Base-by-base conservation (phyloP, 2,329 filamentous ascomycete genomes). In the Knufia petricola region DNA sequence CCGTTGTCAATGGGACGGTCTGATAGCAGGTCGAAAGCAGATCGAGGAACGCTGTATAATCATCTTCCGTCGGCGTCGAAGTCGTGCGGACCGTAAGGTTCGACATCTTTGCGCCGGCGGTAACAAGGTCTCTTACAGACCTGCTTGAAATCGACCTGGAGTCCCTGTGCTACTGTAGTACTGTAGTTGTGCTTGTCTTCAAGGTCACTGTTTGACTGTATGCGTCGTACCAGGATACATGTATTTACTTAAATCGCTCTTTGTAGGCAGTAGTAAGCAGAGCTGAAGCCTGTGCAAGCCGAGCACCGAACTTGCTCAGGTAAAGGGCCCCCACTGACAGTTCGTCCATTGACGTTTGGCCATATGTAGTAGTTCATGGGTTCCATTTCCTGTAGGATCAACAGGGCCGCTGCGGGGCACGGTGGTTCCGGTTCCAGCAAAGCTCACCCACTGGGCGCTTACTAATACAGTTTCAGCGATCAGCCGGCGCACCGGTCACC, bases 1-100 rank as follows among this genome's bases (percentile, higher is more conserved):
- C 56, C 6, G 56, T 58, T 20, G 56, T 58, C 20, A 58, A 46
- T 2, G 55, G 56, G 2, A 56, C 56, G 46, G 47, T 49, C 4
- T 53, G 48, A 46, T 55, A 57, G 39, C 51, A 54, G 26, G 41
- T 48, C 2, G 53, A 53, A 20, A 58, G 55, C 19, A 58, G 50
- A 2, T 49, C 48, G 43, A 58, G 52, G 54, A 58, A 58, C 30
- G 38, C 50, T 36, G 57, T 53, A n/a, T 57, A 26, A 21, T 51
- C 45, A 13, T 21, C 26, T 28, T 46, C 24, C 2, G 49, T 32
- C 3, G 41, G 48, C 3, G 37, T 42, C 1, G 45, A 23, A 4
- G 45, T 48, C 23, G 45, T 48, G 15, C 34, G 45, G 20, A 48
- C 20, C 13, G 20, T 40, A 12, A 40, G 28, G 15, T 36, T 17